Evolutionary conservation across 495 filamentous ascomycete genomes (phyloP).

Genomic region (Tuber umbilicatum): DNA sequence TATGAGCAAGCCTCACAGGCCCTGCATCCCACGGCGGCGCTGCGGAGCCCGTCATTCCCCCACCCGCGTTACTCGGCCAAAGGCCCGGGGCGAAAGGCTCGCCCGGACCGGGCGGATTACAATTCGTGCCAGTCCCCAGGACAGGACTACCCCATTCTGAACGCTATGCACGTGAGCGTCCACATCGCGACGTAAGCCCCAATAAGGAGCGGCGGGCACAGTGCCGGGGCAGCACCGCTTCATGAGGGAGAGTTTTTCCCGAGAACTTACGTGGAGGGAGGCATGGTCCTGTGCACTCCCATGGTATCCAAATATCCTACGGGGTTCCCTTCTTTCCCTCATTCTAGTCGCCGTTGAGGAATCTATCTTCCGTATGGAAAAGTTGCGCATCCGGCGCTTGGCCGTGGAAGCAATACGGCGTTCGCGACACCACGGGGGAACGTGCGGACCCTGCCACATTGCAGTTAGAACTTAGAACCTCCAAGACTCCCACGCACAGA

Average conservation of each 20-base stretch:
- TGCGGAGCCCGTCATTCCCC: neutral
- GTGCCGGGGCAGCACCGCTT: neutral
- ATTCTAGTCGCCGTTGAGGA: neutral
- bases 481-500: neutral
- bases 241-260: neutral
- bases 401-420: neutral
- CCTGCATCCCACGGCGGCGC: neutral
- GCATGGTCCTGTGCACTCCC: neutral
- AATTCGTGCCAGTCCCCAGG: neutral
- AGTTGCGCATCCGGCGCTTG: neutral
- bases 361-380: neutral
- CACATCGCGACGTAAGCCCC: neutral
- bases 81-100: neutral
- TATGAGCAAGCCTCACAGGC: neutral
- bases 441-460: neutral
- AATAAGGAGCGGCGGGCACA: neutral
- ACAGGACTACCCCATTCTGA: neutral
- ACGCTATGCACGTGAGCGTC: neutral
- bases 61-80: neutral
- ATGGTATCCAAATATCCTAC: neutral
- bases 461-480: neutral
- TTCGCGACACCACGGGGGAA: neutral
- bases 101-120: neutral
- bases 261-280: neutral
- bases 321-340: neutral